A percentile compares a stretch with the other conserved stretches of the same genome.
These are phyloP conservation scores for Trichophyton mentagrophytes DNA, from an alignment of 2,329 filamentous ascomycete genomes.

Conservation along the genomic window DNA sequence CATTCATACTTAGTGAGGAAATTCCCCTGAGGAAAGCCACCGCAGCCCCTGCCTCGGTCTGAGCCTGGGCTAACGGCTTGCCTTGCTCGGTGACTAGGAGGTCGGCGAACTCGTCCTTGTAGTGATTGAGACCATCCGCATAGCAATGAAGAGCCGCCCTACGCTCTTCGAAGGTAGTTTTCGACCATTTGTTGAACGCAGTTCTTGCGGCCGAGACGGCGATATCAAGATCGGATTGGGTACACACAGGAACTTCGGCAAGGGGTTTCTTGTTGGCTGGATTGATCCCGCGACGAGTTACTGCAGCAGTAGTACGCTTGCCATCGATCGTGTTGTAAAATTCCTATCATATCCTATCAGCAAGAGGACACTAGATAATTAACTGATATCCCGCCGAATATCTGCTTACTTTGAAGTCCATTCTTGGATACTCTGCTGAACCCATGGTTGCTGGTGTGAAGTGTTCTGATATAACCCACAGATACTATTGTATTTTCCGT, in stretches of 20 bases:
- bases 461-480: neutral
- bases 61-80: conserved; percentile 28
- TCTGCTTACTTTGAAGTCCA: neutral
- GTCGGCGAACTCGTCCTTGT: conserved; percentile 33
- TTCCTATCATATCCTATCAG: neutral
- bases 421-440: neutral
- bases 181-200: conserved; percentile 38
- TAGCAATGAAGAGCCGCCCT: conserved; percentile 30
- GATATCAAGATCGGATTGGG: conserved; percentile 32
- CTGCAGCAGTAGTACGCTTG: conserved; percentile 24
- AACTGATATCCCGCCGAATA: neutral
- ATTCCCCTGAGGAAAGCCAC: neutral
- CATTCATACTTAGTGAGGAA: conserved; percentile 22
- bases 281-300: conserved; percentile 30
- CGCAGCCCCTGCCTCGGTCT: neutral
- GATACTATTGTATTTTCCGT: neutral
- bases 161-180: conserved; percentile 34
- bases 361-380: neutral
- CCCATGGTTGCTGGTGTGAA: neutral
- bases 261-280: conserved; percentile 35
- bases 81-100: conserved; percentile 40
- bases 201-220: conserved; percentile 35
- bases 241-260: conserved; percentile 35
- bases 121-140: conserved; percentile 29
- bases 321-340: conserved; percentile 38